Evolutionary conservation across 192 early-diverging fungal species (phyloP).

Genomic region (Coemansia sp.): DNA sequence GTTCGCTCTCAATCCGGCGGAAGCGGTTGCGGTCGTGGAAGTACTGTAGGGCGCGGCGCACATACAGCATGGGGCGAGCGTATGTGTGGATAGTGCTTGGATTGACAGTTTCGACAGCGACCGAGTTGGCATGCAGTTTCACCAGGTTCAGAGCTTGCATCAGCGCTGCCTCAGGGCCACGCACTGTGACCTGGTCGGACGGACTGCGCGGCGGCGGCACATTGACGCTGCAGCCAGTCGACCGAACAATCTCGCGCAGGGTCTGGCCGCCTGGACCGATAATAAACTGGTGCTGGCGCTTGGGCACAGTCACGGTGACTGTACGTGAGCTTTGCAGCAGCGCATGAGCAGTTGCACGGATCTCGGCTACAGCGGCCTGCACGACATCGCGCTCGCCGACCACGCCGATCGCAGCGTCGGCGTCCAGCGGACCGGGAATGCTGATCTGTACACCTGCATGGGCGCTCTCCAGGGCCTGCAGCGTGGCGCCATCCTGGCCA

Average conservation of each 20-base stretch:
- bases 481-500: slow-evolving; percentile 65
- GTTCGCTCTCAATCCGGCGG: slow-evolving; percentile 75
- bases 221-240: slow-evolving; percentile 84
- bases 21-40: slow-evolving; percentile 70
- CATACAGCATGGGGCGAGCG: slow-evolving; percentile 57
- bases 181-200: slow-evolving; percentile 74
- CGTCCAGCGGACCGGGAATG: slow-evolving; percentile 63
- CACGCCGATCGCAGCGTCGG: slow-evolving; percentile 62
- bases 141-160: slow-evolving; percentile 74
- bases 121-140: slow-evolving; percentile 79
- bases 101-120: slow-evolving; percentile 71
- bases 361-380: slow-evolving; percentile 59
- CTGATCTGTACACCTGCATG: slow-evolving; percentile 73
- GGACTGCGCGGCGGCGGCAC: slow-evolving; percentile 70
- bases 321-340: slow-evolving; percentile 67
- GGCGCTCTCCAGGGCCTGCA: slow-evolving; percentile 59
- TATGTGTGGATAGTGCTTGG: slow-evolving; percentile 58
- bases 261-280: slow-evolving; percentile 76
- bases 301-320: slow-evolving; percentile 71
- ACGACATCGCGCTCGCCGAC: slow-evolving; percentile 77
- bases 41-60: slow-evolving; percentile 70
- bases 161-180: slow-evolving; percentile 73
- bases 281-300: slow-evolving; percentile 91
- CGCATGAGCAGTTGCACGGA: slow-evolving; percentile 61
- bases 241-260: slow-evolving; percentile 80